phyloP scores from a whole-genome alignment of 2,329 filamentous ascomycete species.

The Ophiostoma ips region DNA sequence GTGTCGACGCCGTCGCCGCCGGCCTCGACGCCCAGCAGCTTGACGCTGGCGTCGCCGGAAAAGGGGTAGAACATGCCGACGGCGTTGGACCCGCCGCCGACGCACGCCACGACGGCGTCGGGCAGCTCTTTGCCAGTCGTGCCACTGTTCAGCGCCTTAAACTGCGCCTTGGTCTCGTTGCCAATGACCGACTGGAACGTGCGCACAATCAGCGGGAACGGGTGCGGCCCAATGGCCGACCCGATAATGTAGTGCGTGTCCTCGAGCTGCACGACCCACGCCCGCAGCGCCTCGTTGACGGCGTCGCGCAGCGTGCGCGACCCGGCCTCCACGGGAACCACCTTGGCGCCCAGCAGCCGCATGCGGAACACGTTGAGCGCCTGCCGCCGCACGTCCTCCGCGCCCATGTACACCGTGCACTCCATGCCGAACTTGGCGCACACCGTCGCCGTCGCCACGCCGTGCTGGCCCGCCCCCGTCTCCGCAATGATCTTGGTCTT shows the following conservation, averaged over 20 bases:
- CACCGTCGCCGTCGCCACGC: constrained; percentile 92
- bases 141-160: constrained; percentile 68
- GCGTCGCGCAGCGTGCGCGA: constrained; percentile 71
- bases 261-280: constrained; percentile 85
- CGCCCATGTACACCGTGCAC: constrained; percentile 97
- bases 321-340: constrained; percentile 85
- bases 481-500: constrained; percentile 98
- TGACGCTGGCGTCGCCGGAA: constrained; percentile 68
- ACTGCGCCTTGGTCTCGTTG: constrained; percentile 84
- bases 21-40: constrained; percentile 86
- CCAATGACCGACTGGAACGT: constrained; percentile 98
- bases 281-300: constrained; percentile 88
- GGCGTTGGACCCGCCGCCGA: constrained; percentile 89
- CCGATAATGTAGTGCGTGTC: constrained; percentile 98
- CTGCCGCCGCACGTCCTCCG: constrained; percentile 90
- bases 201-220: constrained; percentile 92
- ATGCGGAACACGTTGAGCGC: constrained; percentile 98
- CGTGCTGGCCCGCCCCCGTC: constrained; percentile 93
- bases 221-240: constrained; percentile 92
- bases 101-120: constrained; percentile 91
- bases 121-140: constrained; percentile 84
- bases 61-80: constrained; percentile 99
- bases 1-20: constrained; percentile 89
- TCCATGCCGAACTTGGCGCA: constrained; percentile 98
- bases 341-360: constrained; percentile 84